Evolutionary conservation across 2,329 filamentous ascomycete species (phyloP).

Genomic region (Fusarium bactridioides): DNA sequence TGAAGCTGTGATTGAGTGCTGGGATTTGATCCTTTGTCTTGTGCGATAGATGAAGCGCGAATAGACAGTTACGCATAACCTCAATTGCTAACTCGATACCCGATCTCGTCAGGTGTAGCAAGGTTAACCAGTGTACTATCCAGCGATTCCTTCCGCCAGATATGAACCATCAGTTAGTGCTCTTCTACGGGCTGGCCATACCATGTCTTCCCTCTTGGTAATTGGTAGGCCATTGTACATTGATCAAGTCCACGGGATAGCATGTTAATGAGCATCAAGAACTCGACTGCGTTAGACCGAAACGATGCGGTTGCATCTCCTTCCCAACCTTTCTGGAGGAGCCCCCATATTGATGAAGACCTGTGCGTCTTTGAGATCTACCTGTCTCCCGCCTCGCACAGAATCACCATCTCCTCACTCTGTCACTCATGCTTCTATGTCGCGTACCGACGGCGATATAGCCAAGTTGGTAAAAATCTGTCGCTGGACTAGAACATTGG

Average conservation of each 20-base stretch:
- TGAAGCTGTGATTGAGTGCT: neutral
- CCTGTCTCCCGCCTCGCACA: neutral
- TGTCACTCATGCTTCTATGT: neutral
- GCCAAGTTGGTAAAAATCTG: rapidly evolving
- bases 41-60: neutral
- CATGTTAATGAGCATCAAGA: neutral
- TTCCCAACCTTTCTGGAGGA: neutral
- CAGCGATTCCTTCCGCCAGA: rapidly evolving
- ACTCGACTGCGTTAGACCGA: neutral
- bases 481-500: neutral
- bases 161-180: neutral
- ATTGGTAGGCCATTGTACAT: neutral
- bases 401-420: neutral
- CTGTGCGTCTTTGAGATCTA: neutral
- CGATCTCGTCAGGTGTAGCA: neutral
- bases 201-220: neutral
- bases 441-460: rapidly evolving
- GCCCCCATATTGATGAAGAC: neutral
- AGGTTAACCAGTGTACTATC: rapidly evolving
- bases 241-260: neutral
- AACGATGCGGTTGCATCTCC: neutral
- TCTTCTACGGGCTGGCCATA: neutral
- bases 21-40: neutral
- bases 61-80: neutral
- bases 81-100: rapidly evolving